Conservation (phyloP, 441 rosid species). For the Capsella rubella region DNA sequence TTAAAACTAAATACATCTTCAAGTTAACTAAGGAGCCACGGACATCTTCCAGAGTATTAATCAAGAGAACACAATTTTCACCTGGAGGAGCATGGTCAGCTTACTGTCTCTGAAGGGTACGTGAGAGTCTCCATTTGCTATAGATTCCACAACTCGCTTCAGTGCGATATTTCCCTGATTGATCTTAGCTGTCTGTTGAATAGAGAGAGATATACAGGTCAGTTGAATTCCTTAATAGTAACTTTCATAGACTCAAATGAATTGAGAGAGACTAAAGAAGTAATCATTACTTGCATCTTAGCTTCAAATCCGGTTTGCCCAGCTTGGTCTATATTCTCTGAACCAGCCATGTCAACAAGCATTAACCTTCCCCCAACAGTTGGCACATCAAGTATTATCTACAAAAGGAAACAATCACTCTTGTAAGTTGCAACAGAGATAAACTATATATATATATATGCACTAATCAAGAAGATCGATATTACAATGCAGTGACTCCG, state of each 20-base stretch:
- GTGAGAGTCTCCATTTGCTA: constrained; percentile 98
- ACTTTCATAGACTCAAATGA: neutral
- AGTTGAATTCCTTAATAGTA: constrained; percentile 9
- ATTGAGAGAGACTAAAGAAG: neutral
- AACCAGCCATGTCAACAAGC: constrained; percentile 99
- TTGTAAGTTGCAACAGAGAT: neutral
- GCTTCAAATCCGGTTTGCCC: constrained; percentile 95
- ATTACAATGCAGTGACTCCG: constrained; percentile 88
- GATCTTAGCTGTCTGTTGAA: constrained; percentile 86
- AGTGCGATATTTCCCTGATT: constrained; percentile 95
- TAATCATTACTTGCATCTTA: constrained; percentile 81
- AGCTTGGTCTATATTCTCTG: constrained; percentile 97
- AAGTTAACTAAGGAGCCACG: constrained; percentile 6
- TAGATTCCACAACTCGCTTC: constrained; percentile 96
- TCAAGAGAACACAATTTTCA: constrained; percentile 36
- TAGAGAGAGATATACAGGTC: constrained; percentile 24
- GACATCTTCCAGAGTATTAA: constrained; percentile 14
- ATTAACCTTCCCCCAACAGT: constrained; percentile 94
- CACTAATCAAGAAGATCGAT: neutral
- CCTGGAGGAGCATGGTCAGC: constrained; percentile 95
- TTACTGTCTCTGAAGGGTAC: constrained; percentile 99
- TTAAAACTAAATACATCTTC: constrained; percentile 15
- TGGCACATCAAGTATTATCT: constrained; percentile 97
- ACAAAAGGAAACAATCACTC: constrained; percentile 17
- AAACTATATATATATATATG: neutral